These are phyloP conservation scores for Acorus calamus DNA, from an alignment of 106 monocot species.

Conservation along the genomic window DNA sequence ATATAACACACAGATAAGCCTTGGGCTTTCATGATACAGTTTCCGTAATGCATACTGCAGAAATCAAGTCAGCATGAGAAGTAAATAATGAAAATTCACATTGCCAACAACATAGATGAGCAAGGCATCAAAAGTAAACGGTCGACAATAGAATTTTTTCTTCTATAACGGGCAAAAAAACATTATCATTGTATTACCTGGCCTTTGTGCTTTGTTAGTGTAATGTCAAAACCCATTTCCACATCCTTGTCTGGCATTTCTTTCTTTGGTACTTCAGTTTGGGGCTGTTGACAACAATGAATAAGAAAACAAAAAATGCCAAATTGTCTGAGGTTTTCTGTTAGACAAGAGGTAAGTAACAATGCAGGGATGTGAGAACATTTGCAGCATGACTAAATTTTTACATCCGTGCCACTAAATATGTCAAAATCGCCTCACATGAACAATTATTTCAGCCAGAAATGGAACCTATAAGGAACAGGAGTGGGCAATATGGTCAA, in stretches of 20 bases:
- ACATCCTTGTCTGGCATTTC: constrained; percentile 73
- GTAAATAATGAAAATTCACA: not conserved
- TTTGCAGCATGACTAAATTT: too few species aligned
- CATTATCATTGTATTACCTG: constrained; percentile 34
- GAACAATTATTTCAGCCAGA: too few species aligned
- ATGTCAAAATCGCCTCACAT: too few species aligned
- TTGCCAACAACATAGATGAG: not conserved
- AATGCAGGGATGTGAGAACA: too few species aligned
- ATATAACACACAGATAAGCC: constrained; percentile 82
- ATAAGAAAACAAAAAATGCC: not conserved
- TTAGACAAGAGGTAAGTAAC: too few species aligned
- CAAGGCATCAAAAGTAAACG: too few species aligned
- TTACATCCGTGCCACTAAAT: too few species aligned
- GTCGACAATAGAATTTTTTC: too few species aligned
- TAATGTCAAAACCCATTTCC: constrained; percentile 75
- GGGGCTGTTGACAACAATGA: constrained; percentile 43
- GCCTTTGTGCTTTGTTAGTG: constrained; percentile 87
- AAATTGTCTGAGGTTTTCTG: too few species aligned
- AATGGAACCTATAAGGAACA: too few species aligned
- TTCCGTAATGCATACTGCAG: constrained; percentile 94
- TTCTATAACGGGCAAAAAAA: too few species aligned
- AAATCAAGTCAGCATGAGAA: constrained; percentile 3
- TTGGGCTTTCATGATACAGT: constrained; percentile 96
- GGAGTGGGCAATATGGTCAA: too few species aligned
- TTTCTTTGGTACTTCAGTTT: constrained; percentile 66